Conservation (phyloP, 345 rosid species). For the Streptanthus diversifolius region DNA sequence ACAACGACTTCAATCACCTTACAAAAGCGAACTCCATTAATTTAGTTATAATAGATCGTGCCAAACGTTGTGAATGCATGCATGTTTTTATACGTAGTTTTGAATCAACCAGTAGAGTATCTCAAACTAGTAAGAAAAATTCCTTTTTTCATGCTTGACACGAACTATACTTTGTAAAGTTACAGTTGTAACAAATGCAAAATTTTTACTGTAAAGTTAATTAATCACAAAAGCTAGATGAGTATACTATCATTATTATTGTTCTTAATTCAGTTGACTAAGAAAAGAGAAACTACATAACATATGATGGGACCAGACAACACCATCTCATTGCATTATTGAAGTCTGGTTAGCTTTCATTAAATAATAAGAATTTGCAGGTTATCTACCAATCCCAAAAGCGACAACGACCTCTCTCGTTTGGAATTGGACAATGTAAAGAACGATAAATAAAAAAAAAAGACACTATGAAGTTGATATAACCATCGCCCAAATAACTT, state of each 20-base stretch:
- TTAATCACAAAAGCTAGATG: background rate
- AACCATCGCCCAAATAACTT: background rate
- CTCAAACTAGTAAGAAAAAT: background rate
- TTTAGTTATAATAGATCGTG: background rate
- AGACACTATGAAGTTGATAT: background rate
- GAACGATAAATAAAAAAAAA: no score
- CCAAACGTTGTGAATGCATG: background rate
- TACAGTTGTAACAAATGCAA: background rate
- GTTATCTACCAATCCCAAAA: slow-evolving; percentile 12
- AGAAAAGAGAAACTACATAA: slow-evolving; percentile 8
- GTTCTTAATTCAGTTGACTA: slow-evolving; percentile 2
- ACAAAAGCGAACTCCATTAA: background rate
- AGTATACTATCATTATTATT: background rate
- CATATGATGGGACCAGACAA: slow-evolving; percentile 5
- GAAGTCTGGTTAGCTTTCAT: slow-evolving; percentile 26
- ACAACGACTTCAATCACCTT: background rate
- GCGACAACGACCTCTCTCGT: slow-evolving; percentile 8
- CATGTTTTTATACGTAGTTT: background rate
- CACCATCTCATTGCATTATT: slow-evolving; percentile 25
- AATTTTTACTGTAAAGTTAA: background rate
- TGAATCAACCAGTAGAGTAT: background rate
- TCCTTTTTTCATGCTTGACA: background rate
- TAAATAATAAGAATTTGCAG: background rate
- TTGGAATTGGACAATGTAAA: background rate
- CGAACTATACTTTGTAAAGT: background rate